Evolutionary conservation across 1,284 basidiomycete genomes (phyloP).

Genomic region (Rhodotorula mucilaginosa): DNA sequence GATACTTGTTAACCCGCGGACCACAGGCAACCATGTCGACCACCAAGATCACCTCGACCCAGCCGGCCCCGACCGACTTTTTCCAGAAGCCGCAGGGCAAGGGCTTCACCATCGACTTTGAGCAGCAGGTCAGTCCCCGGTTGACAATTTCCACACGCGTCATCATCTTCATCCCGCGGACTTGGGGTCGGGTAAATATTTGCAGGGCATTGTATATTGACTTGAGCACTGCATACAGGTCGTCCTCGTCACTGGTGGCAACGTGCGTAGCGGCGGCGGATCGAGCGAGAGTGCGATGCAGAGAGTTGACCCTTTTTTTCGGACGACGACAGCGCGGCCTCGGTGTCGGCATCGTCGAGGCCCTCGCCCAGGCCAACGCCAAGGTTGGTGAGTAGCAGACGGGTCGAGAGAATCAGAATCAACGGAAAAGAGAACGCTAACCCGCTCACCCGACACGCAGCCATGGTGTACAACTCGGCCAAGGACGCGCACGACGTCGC

Average conservation of each 20-base stretch:
- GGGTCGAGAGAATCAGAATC: no score
- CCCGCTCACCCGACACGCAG: not conserved
- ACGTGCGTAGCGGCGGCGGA: constrained; percentile 3
- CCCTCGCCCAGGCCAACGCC: constrained; percentile 53
- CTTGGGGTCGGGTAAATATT: no score
- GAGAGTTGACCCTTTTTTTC: not conserved
- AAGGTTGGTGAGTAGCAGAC: constrained; percentile 45
- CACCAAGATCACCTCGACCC: constrained; percentile 23
- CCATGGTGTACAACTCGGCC: constrained; percentile 44
- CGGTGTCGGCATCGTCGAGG: constrained; percentile 54
- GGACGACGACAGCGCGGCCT: constrained; percentile 49
- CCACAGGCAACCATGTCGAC: constrained; percentile 14
- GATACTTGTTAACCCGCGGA: not conserved
- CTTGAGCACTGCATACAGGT: not conserved
- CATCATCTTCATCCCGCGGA: not conserved
- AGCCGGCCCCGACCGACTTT: constrained; percentile 25
- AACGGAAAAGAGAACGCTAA: not conserved
- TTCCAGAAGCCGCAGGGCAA: constrained; percentile 22
- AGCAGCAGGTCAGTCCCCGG: constrained; percentile 15
- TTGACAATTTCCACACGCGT: not conserved
- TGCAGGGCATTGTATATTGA: no score
- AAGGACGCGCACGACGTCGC: constrained; percentile 53
- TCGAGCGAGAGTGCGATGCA: no score
- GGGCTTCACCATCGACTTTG: constrained; percentile 33
- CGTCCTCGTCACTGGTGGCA: constrained; percentile 28